Evolutionary conservation across 345 rosid genomes (phyloP).

Genomic region (Citrus inodora): DNA sequence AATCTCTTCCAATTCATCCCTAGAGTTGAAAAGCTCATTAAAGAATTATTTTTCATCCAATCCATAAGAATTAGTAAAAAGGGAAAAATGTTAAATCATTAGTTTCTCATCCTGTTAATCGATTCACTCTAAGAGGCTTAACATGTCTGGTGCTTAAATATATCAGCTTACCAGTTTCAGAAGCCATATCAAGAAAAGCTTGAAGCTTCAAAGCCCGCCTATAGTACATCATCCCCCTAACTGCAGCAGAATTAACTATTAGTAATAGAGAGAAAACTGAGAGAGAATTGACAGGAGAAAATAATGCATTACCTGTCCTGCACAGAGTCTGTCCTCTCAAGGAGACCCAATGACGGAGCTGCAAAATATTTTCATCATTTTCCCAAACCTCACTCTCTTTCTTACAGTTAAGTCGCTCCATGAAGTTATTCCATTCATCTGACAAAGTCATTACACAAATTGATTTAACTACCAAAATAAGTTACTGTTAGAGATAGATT

Average conservation of each 20-base stretch:
- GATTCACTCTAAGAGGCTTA: neutral
- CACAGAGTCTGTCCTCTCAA: constrained; percentile 92
- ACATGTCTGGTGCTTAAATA: neutral
- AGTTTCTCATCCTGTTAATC: neutral
- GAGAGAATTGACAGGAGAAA: neutral
- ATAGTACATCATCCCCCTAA: constrained; percentile 99
- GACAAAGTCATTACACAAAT: constrained; percentile 16
- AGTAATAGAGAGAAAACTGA: constrained; percentile 14
- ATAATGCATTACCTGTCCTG: constrained; percentile 66
- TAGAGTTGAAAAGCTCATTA: neutral
- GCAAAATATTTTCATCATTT: constrained; percentile 89
- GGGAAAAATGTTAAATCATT: neutral
- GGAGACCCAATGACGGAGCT: constrained; percentile 97
- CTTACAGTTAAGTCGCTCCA: constrained; percentile 78
- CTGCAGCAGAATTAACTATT: constrained; percentile 39
- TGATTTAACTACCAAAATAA: constrained; percentile 9
- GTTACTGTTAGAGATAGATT: neutral
- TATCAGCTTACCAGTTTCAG: constrained; percentile 52
- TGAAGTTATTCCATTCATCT: constrained; percentile 98
- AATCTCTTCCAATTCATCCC: neutral
- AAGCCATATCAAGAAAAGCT: constrained; percentile 99
- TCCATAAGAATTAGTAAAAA: too few species aligned
- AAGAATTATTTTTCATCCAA: too few species aligned
- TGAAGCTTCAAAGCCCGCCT: constrained; percentile 96
- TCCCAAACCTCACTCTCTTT: constrained; percentile 72